These are phyloP conservation scores for Esteya vermicola DNA, from an alignment of 2,329 filamentous ascomycete genomes.

Conservation along the genomic window DNA sequence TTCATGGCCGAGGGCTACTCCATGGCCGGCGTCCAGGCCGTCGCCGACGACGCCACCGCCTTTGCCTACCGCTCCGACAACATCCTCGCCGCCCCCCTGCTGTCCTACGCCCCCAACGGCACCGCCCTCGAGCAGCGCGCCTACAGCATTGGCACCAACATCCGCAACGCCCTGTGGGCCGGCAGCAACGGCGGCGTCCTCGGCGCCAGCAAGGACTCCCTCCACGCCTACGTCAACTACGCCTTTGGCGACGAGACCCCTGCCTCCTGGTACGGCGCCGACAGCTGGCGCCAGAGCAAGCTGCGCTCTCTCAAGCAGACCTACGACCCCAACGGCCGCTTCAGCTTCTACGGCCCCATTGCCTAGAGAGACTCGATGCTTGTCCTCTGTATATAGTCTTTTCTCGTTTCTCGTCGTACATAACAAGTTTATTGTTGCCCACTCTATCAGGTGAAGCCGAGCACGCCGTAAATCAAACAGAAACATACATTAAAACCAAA, in stretches of 20 bases:
- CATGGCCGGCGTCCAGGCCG: conserved; percentile 24
- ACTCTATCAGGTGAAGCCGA: no score
- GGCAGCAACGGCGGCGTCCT: conserved; percentile 14
- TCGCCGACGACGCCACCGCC: conserved; percentile 22
- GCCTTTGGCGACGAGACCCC: conserved; percentile 30
- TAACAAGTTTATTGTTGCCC: no score
- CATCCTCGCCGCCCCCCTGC: conserved; percentile 23
- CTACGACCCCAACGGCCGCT: conserved; percentile 30
- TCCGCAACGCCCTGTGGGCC: conserved; percentile 22
- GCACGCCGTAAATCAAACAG: no score
- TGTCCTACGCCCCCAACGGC: conserved; percentile 20
- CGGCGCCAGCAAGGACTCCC: conserved; percentile 5
- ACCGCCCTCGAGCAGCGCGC: conserved; percentile 19
- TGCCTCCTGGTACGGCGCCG: conserved; percentile 30
- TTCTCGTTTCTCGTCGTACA: no score
- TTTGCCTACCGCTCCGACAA: conserved; percentile 31
- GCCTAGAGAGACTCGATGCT: no score
- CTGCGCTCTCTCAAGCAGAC: conserved; percentile 30
- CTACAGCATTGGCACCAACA: conserved; percentile 19
- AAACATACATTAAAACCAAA: no score
- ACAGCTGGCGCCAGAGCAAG: conserved; percentile 30
- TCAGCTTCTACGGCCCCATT: conserved; percentile 29
- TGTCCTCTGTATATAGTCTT: no score
- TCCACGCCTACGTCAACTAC: conserved; percentile 36
- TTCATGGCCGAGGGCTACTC: conserved; percentile 45